These are phyloP conservation scores for Blastomyces gilchristii DNA, from an alignment of 2,329 filamentous ascomycete genomes.

Conservation along the genomic window DNA sequence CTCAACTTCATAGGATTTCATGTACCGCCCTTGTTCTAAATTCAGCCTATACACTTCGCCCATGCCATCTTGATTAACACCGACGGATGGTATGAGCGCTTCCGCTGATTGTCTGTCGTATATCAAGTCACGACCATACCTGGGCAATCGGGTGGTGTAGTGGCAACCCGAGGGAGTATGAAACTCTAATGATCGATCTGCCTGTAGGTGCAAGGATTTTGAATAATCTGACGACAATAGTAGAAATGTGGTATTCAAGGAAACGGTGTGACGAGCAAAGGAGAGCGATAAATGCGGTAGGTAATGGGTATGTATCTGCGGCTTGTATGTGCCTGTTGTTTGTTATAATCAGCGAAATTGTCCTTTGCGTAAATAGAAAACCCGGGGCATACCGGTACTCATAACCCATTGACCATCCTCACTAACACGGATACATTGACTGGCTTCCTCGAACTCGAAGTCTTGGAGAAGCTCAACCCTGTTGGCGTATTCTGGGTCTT, in stretches of 20 bases:
- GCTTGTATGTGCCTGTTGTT: constrained; percentile 53
- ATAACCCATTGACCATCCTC: constrained; percentile 97
- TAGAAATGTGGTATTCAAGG: constrained; percentile 82
- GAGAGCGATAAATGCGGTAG: constrained; percentile 89
- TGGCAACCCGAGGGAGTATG: constrained; percentile 83
- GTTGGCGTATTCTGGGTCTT: constrained; percentile 85
- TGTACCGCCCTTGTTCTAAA: constrained; percentile 81
- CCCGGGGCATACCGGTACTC: constrained; percentile 60
- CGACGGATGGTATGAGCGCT: constrained; percentile 76
- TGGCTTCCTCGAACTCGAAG: constrained; percentile 95
- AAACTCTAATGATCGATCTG: constrained; percentile 83
- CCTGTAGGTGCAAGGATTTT: constrained; percentile 88
- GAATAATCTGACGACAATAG: constrained; percentile 84
- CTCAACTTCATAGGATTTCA: constrained; percentile 87
- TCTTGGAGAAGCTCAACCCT: constrained; percentile 92
- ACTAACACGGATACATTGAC: constrained; percentile 76
- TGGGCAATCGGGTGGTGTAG: constrained; percentile 77
- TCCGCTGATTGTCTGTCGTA: constrained; percentile 78
- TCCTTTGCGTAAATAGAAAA: constrained; percentile 9
- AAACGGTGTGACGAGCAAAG: constrained; percentile 81
- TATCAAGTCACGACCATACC: constrained; percentile 81
- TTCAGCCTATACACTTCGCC: constrained; percentile 92
- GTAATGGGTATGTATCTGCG: constrained; percentile 92
- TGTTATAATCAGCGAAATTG: background rate
- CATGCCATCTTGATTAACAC: constrained; percentile 71